phyloP scores from a whole-genome alignment of 345 rosid species.

The Angophora floribunda region DNA sequence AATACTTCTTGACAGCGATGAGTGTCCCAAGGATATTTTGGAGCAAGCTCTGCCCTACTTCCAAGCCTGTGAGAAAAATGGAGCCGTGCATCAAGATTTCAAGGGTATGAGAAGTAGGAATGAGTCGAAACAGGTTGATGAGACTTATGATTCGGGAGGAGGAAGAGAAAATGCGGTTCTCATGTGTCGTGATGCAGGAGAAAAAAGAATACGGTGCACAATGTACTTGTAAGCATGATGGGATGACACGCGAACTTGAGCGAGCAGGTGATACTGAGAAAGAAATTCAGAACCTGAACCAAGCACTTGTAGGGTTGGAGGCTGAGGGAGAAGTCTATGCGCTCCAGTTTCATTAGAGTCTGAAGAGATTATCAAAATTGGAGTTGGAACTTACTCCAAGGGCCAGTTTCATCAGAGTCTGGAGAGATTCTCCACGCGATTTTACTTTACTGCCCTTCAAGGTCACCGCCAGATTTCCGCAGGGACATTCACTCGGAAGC shows the following conservation, averaged over 20 bases:
- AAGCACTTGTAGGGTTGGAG: slow-evolving; percentile 66
- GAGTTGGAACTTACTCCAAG: no score
- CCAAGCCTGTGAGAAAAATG: slow-evolving; percentile 29
- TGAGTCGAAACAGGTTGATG: slow-evolving; percentile 34
- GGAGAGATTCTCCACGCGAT: slow-evolving; percentile 3
- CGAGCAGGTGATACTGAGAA: slow-evolving; percentile 59
- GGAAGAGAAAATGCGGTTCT: slow-evolving; percentile 62
- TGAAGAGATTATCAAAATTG: no score
- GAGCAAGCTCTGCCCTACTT: slow-evolving; percentile 30
- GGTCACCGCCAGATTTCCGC: no score
- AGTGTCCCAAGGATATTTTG: slow-evolving; percentile 18
- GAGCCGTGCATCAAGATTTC: slow-evolving; percentile 39
- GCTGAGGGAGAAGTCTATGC: slow-evolving; percentile 70
- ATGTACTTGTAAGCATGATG: slow-evolving; percentile 6
- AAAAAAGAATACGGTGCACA: slow-evolving; percentile 16
- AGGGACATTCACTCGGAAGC: no score
- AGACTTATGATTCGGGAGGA: slow-evolving; percentile 9
- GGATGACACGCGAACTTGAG: slow-evolving; percentile 19
- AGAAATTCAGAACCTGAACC: slow-evolving; percentile 58
- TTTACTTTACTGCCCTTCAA: no score
- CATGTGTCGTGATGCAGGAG: slow-evolving; percentile 49
- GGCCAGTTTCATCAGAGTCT: no score
- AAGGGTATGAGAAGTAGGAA: slow-evolving; percentile 27
- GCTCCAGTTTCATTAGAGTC: slow-evolving; percentile 45
- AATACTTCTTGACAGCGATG: slow-evolving; percentile 39